These are phyloP conservation scores for Candida endomychidarum DNA, from an alignment of 805 yeast genomes.

Conservation along the genomic window DNA sequence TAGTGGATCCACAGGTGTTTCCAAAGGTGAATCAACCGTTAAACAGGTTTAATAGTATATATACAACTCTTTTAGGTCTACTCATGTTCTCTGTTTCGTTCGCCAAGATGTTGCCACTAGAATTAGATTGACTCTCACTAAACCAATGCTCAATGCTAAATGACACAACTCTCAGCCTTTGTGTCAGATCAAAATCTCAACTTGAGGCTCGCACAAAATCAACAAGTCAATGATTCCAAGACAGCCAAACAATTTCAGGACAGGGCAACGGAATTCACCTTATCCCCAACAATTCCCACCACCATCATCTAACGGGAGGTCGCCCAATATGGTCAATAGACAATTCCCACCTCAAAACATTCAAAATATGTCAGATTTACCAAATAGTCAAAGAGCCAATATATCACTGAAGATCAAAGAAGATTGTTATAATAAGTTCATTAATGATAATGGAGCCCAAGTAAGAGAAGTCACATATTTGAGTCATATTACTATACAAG, in stretches of 20 bases:
- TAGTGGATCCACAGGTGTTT: too few species aligned
- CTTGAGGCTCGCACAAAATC: background rate
- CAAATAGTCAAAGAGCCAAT: slow-evolving; percentile 3
- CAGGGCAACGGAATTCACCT: background rate
- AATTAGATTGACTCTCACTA: too few species aligned
- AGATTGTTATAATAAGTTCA: slow-evolving; percentile 34
- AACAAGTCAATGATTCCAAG: slow-evolving; percentile 4
- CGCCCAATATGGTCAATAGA: slow-evolving; percentile 12
- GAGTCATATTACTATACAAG: slow-evolving; percentile 74
- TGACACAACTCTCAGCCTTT: background rate
- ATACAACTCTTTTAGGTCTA: too few species aligned
- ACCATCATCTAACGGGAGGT: background rate
- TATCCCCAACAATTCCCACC: slow-evolving; percentile 7
- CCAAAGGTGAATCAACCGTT: background rate
- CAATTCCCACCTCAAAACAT: slow-evolving; percentile 9
- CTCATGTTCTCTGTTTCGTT: too few species aligned
- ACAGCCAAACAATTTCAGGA: slow-evolving; percentile 1
- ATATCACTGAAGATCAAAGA: slow-evolving; percentile 10
- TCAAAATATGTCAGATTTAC: background rate
- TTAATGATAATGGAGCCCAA: slow-evolving; percentile 23
- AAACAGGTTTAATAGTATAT: too few species aligned
- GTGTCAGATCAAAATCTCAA: background rate
- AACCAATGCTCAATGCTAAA: too few species aligned
- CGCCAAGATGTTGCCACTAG: too few species aligned
- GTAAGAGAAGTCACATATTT: slow-evolving; percentile 50